Evolutionary conservation across 2,329 filamentous ascomycete genomes (phyloP).

Genomic region (Arthrinium puccinioides): DNA sequence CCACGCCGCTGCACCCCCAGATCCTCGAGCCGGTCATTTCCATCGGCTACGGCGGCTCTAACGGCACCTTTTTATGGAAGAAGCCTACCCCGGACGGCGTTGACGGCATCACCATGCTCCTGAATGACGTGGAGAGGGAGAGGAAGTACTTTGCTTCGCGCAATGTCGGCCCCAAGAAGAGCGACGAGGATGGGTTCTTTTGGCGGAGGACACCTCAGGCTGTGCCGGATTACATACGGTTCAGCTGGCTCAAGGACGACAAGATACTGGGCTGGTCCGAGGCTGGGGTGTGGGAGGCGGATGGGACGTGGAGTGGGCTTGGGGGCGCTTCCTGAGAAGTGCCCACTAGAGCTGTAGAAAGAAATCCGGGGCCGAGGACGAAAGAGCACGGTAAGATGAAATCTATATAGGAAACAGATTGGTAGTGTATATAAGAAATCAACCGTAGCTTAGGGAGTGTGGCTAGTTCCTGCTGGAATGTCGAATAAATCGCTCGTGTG

Average conservation of each 20-base stretch:
- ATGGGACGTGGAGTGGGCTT: conserved; percentile 8
- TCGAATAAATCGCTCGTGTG: no score
- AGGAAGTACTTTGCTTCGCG: not conserved
- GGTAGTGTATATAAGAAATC: no score
- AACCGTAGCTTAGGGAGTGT: no score
- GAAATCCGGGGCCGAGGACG: no score
- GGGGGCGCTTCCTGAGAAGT: not conserved
- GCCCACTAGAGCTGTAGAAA: not conserved
- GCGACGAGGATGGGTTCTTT: conserved; percentile 4
- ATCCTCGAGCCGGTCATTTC: conserved; percentile 8
- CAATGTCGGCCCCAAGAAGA: not conserved
- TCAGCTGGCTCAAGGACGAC: conserved; percentile 9
- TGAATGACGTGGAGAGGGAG: conserved; percentile 6
- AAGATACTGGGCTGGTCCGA: conserved; percentile 7
- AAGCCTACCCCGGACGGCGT: conserved; percentile 1
- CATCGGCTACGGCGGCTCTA: conserved; percentile 2
- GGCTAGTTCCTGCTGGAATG: no score
- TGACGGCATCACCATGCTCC: conserved; percentile 7
- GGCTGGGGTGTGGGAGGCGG: conserved; percentile 8
- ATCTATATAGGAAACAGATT: no score
- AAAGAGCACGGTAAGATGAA: no score
- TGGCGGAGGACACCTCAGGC: conserved; percentile 11
- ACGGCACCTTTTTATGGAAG: conserved; percentile 6
- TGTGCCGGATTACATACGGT: conserved; percentile 10
- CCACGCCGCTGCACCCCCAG: not conserved